Conservation (phyloP, 2,329 filamentous ascomycete species). For the Plenodomus tracheiphilus region DNA sequence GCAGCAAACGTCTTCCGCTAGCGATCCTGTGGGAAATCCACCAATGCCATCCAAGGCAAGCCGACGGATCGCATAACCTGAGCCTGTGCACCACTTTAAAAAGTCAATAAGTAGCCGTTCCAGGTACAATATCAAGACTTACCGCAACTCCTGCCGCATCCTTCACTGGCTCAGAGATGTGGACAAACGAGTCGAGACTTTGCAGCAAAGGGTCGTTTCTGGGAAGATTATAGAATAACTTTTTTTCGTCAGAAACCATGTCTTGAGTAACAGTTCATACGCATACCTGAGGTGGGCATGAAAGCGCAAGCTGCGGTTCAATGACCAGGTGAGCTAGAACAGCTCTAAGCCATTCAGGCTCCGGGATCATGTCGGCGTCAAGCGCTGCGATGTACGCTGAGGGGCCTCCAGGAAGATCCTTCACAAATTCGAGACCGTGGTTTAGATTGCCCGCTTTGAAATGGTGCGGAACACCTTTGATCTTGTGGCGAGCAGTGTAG, state of each 20-base stretch:
- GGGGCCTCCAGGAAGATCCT: constrained; percentile 45
- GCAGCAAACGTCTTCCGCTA: constrained; percentile 64
- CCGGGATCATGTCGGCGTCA: constrained; percentile 71
- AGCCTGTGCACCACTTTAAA: constrained; percentile 59
- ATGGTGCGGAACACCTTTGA: constrained; percentile 48
- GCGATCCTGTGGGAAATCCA: constrained; percentile 62
- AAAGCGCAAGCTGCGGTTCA: constrained; percentile 7
- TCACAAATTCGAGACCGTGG: constrained; percentile 47
- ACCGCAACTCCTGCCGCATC: constrained; percentile 57
- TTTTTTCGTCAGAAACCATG: constrained; percentile 19
- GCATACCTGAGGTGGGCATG: constrained; percentile 38
- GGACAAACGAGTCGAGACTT: constrained; percentile 62
- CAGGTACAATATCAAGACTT: background rate
- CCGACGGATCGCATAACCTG: constrained; percentile 64
- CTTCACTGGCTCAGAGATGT: constrained; percentile 54
- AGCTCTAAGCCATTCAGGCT: constrained; percentile 54
- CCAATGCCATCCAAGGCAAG: constrained; percentile 63
- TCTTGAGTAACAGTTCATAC: constrained; percentile 59
- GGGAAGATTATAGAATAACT: constrained; percentile 66
- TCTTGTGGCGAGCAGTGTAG: constrained; percentile 50
- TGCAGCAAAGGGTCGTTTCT: constrained; percentile 61
- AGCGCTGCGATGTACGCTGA: constrained; percentile 64
- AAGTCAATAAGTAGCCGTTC: background rate
- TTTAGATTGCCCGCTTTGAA: constrained; percentile 70
- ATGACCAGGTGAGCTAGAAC: constrained; percentile 10